A percentile compares a stretch with the other conserved stretches of the same genome.
Conservation (phyloP, 371 early-diverging fungal species). For the Apophysomyces trapeziformis region DNA sequence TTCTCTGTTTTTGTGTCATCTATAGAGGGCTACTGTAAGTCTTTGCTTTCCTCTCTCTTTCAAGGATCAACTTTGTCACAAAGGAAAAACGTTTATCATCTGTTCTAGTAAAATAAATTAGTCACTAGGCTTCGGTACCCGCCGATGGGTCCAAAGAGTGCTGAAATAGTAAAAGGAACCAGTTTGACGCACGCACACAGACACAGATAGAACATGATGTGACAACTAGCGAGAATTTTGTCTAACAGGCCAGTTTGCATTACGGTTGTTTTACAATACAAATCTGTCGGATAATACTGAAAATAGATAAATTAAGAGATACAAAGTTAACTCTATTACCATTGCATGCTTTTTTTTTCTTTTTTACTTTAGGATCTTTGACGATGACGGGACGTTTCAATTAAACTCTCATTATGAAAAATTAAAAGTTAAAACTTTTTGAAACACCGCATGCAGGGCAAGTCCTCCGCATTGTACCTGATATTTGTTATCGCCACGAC, state of each 20-base stretch:
- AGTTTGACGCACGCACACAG: neutral
- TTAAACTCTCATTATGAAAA: constrained; percentile 7
- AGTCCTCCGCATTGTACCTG: neutral
- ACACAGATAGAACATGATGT: neutral
- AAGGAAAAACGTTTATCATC: neutral
- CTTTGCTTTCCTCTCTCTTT: neutral
- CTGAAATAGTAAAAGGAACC: too few relatives aligned
- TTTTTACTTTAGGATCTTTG: neutral
- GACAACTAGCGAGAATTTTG: neutral
- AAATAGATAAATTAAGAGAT: neutral
- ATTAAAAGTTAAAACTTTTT: neutral
- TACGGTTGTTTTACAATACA: too few relatives aligned
- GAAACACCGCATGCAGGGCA: neutral
- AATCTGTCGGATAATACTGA: too few relatives aligned
- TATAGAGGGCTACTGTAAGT: neutral
- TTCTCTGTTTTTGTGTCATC: neutral
- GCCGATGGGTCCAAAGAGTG: neutral
- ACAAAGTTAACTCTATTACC: neutral
- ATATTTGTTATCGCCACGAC: neutral
- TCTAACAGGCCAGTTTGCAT: neutral
- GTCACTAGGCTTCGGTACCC: neutral
- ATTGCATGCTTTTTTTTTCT: neutral
- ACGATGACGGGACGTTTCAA: constrained; percentile 6
- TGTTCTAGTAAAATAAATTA: neutral
- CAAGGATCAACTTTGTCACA: neutral